Evolutionary conservation across 495 filamentous ascomycete genomes (phyloP).

Genomic region (Extremus antarcticus): DNA sequence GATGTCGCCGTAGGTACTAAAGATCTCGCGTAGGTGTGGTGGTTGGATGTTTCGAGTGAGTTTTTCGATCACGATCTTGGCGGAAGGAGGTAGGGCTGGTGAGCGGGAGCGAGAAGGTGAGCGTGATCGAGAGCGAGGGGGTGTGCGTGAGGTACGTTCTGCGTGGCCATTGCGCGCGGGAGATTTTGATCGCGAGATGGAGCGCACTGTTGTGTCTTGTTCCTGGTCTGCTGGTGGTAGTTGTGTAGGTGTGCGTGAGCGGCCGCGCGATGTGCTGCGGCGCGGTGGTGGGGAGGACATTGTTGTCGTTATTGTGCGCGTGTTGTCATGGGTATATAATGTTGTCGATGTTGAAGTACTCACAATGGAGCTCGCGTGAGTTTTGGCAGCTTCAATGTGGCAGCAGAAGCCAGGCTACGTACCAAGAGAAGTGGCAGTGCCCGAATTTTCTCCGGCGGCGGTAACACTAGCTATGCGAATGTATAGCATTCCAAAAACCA

Average conservation of each 20-base stretch:
- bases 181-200: slow-evolving; percentile 30
- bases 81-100: slow-evolving; percentile 8
- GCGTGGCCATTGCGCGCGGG: slow-evolving; percentile 24
- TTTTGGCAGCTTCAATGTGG: too few relatives aligned
- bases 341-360: too few relatives aligned
- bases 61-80: slow-evolving; percentile 88
- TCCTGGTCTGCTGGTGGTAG: background rate
- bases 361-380: too few relatives aligned
- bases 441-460: too few relatives aligned
- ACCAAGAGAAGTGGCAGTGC: too few relatives aligned
- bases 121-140: slow-evolving; percentile 30
- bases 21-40: slow-evolving; percentile 81
- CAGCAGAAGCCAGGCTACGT: too few relatives aligned
- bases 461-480: too few relatives aligned
- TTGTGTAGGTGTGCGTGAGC: slow-evolving; percentile 22
- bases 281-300: slow-evolving; percentile 10
- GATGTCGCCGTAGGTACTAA: slow-evolving; percentile 78
- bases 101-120: slow-evolving; percentile 23
- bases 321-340: too few relatives aligned
- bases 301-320: background rate
- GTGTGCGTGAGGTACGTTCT: slow-evolving; percentile 29
- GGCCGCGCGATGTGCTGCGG: slow-evolving; percentile 24
- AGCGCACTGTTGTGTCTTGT: slow-evolving; percentile 8
- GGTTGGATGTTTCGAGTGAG: slow-evolving; percentile 92
- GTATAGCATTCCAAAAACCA: too few relatives aligned